Percentiles rank a stretch among this genome's conserved stretches.
These are phyloP conservation scores for Syncephalastrum contaminatum DNA, from an alignment of 371 early-diverging fungal species.

Conservation along the genomic window DNA sequence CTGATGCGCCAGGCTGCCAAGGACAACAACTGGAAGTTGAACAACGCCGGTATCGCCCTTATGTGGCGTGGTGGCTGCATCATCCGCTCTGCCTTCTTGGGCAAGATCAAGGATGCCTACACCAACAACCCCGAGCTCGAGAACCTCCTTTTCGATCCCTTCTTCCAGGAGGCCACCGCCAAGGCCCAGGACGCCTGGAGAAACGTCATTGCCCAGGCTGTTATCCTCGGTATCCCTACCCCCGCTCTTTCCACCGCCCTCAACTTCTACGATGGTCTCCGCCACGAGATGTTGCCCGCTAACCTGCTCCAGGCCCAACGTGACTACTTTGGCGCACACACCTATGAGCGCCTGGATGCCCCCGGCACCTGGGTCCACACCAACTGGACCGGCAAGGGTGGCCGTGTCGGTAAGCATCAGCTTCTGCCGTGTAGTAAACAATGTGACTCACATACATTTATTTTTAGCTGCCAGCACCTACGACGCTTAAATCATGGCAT, in stretches of 20 bases:
- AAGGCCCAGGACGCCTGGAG: constrained; percentile 89
- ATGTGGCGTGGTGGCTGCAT: constrained; percentile 99
- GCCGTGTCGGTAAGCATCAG: constrained; percentile 22
- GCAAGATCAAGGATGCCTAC: constrained; percentile 95
- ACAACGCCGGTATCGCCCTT: constrained; percentile 93
- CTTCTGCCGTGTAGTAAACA: too few relatives aligned
- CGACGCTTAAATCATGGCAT: constrained; percentile 27
- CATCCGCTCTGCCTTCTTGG: constrained; percentile 93
- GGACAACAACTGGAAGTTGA: constrained; percentile 92
- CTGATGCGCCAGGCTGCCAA: constrained; percentile 95
- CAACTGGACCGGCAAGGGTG: constrained; percentile 96
- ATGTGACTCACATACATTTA: too few relatives aligned
- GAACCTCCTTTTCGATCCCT: constrained; percentile 90
- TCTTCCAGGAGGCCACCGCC: constrained; percentile 90
- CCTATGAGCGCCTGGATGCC: constrained; percentile 81
- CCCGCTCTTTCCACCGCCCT: constrained; percentile 93
- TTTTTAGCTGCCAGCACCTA: constrained; percentile 27
- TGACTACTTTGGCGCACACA: constrained; percentile 99
- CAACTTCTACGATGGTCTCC: constrained; percentile 96
- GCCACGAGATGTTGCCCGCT: constrained; percentile 87
- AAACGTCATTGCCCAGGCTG: constrained; percentile 82
- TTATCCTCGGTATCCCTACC: constrained; percentile 86
- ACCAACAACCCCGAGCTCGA: constrained; percentile 81
- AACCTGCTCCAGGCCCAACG: constrained; percentile 97
- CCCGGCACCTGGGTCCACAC: constrained; percentile 88